Base-by-base conservation (phyloP, 768 basidiomycete genomes). In the Trametes cingulata region DNA sequence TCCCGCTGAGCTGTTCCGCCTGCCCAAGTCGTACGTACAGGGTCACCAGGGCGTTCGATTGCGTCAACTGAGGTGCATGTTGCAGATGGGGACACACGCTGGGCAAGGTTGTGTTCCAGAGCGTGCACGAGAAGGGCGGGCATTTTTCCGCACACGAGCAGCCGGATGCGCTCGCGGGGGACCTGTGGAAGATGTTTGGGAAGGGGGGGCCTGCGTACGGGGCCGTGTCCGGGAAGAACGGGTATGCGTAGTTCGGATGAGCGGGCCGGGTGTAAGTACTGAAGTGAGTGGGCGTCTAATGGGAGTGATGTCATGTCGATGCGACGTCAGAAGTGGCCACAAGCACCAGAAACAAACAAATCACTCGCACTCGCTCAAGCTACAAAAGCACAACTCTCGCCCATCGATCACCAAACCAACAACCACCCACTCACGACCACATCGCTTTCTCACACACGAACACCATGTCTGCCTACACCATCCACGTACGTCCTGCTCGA, bases 121-220 rank as follows among this genome's bases (percentile, higher is more conserved):
- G 56, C 20, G 62, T 60, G n/a, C 71, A 72, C 55, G 62, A 58
- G 20, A 37, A 42, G 13, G 72, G 72, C 35, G 65, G 71, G 0
- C 72, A 72, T 36, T 72, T 73, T 33, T 68, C 70, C 12, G 69
- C 71, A 25, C 52, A 61, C 48, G 71, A 72, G 54, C 53, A 41
- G 48, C 71, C 71, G 15, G 65, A 67, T n/a, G 60, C 52, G 24
- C 58, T 73, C 8, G 70, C 59, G 3, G 55, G 50, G n/a, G 70
- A 70, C 55, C n/a, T 73, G 27, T 55, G 68, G 19, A 60, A 42
- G 54, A 73, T 73, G 72, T 72, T 67, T 52, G 69, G 68, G 7
- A 63, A 62, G 40, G 61, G 57, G 20, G 69, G 71, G 6, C 64
- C 67, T 1, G 71, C 69, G 40, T 58, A 54, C 45, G 65, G 62